Evolutionary conservation across 2,329 filamentous ascomycete species (phyloP), one percentile per base, ranked within the genome.

Genomic region (Trichoderma lentiforme): DNA sequence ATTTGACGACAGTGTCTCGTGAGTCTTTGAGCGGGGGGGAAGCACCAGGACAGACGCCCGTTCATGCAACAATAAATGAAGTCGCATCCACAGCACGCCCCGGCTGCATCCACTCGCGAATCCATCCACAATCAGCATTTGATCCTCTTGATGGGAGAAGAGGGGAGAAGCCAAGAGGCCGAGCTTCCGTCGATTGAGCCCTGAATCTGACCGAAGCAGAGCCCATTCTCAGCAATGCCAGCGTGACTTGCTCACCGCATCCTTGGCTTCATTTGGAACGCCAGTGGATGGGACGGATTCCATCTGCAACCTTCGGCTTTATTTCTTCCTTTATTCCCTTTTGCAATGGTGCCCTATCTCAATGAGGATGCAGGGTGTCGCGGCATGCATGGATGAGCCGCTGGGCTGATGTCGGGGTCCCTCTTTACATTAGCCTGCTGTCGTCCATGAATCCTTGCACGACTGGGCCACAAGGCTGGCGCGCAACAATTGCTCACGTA

Each of bases 31-130:
- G 51, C 32, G 32, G 51, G 32, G 62, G 36, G 14, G 36, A 11
- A 34, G 28, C 28, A 30, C 15, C 62, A 47, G 43, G 34, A 32
- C 65, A 34, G 36, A 62, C 66, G 57, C 66, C 36, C 43, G 57
- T 62, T 62, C 66, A 70, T 62, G 57, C 66, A 70, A 53, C 28
- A n/a, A 47, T 36, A 70, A 62, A 62, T 62, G 56, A 53, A 70
- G 36, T 32, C 51, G 64, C 51, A 67, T 67, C 64, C 64, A 67
- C 64, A 34, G 28, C 18, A 6, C 56, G 39, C 58, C 65, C 47
- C 47, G 11, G 43, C 36, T 12, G 34, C 12, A 30, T 47, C 21
- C 36, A 28, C 30, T 47, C 15, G 39, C 34, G 18, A n/a, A n/a
- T 26, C 34, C 32, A 21, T 18, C 34, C 51, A 30, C 51, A 43